Base-by-base conservation (phyloP, 108 stramenopile genomes). In the Asterionellopsis glacialis region DNA sequence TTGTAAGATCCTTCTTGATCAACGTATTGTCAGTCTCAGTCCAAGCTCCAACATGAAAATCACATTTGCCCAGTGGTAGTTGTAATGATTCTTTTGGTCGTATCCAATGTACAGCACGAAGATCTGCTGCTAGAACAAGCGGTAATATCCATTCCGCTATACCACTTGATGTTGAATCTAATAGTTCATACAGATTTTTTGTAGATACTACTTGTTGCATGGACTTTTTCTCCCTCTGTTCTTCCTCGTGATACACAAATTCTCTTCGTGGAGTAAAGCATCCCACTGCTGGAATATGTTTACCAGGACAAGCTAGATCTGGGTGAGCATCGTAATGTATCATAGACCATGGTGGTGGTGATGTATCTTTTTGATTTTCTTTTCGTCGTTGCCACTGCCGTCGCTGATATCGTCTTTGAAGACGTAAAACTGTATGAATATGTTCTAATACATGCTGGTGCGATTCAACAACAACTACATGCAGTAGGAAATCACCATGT, bases 131-230 rank as follows among this genome's bases (percentile, higher is more conserved):
- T 53, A 84, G 41, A 7, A 76, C 83, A 39, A 84, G 61, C 6
- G 83, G 83, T 13, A 81, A 40, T 38, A 84, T 84, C 83, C 83
- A 84, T 53, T 84, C 77, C 0, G 83, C 76, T 44, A 84, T 84
- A 14, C 83, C 80, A 7, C 71, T 55, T 13, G 67, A 12, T 28
- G 76, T 67, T 6, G 45, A 43, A 55, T 83, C 82, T 14, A 84
- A 61, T 0, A 69, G 41, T 24, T 84, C 83, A 65, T 84, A 84
- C 2, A 84, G 77, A 63, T 69, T 65, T 44, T 63, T 64, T 11
- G 26, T 11, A 10, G 39, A 12, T n/a, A 16, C 6, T 48, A 9
- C 9, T 27, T 60, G 44, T 12, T 14, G 16, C 15, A 9, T 47
- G 9, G 11, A 42, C 11, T 48, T 26, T n/a, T n/a, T n/a, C 9